phyloP scores from a whole-genome alignment of 371 early-diverging fungal genomes.

The Mortierella sp. region DNA sequence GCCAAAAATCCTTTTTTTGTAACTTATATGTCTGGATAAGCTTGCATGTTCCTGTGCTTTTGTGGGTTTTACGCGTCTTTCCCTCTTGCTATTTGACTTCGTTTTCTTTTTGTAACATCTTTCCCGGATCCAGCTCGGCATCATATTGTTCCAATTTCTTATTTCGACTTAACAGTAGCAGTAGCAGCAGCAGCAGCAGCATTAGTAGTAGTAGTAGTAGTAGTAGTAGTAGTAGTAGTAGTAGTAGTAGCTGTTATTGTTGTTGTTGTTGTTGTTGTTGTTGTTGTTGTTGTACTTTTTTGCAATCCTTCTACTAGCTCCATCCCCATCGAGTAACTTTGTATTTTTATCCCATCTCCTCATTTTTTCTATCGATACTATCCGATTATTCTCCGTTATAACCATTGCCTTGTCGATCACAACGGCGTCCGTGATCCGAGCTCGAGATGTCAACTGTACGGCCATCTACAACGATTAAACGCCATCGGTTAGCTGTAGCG shows the following conservation, averaged over 20 bases:
- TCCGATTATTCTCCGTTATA: background rate
- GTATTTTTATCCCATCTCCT: background rate
- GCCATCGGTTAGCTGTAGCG: background rate
- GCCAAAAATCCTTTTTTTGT: background rate
- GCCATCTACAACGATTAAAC: conserved; percentile 28
- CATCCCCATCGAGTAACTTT: too few relatives aligned
- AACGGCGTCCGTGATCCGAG: conserved; percentile 1
- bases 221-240: too few relatives aligned
- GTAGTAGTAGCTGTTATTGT: too few relatives aligned
- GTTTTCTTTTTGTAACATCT: background rate
- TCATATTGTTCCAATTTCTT: too few relatives aligned
- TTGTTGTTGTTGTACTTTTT: background rate
- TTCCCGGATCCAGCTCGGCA: background rate
- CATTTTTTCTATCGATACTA: background rate
- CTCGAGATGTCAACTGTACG: conserved; percentile 38
- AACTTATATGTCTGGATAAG: background rate
- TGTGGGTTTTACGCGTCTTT: background rate
- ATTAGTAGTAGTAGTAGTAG: too few relatives aligned
- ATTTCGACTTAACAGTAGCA: too few relatives aligned
- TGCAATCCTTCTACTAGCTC: too few relatives aligned
- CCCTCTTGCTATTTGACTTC: background rate
- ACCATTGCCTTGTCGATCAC: conserved; percentile 1
- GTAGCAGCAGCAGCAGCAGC: too few relatives aligned
- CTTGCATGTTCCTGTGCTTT: background rate
- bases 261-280: too few relatives aligned